phyloP scores from a whole-genome alignment of 2,329 filamentous ascomycete genomes.

The Rosellinia necatrix region DNA sequence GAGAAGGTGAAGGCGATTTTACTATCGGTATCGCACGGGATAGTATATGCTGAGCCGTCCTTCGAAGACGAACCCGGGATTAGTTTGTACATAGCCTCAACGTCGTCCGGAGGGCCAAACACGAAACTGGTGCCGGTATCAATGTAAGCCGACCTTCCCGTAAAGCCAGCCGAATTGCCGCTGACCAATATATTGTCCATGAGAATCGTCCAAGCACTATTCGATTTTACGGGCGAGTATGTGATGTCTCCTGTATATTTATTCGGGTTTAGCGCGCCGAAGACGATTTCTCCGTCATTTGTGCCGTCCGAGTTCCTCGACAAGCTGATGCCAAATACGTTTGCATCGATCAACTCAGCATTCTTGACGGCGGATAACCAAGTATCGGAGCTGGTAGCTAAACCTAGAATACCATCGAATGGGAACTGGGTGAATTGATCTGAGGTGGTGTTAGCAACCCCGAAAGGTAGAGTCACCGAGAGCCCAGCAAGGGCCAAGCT shows the following conservation, averaged over 20 bases:
- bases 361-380: conserved; percentile 67
- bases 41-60: conserved; percentile 65
- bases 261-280: conserved; percentile 70
- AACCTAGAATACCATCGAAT: conserved; percentile 85
- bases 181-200: conserved; percentile 69
- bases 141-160: conserved; percentile 68
- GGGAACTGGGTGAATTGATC: conserved; percentile 77
- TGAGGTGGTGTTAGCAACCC: conserved; percentile 72
- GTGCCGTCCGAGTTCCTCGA: conserved; percentile 67
- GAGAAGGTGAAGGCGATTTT: conserved; percentile 70
- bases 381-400: conserved; percentile 71
- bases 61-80: conserved; percentile 65
- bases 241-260: conserved; percentile 71
- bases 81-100: conserved; percentile 67
- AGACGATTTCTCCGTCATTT: conserved; percentile 76
- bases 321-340: conserved; percentile 73
- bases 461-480: conserved; percentile 68
- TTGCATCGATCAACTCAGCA: conserved; percentile 61
- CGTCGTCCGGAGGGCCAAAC: conserved; percentile 71
- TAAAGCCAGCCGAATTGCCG: conserved; percentile 61
- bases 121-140: conserved; percentile 85
- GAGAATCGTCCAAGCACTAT: conserved; percentile 70
- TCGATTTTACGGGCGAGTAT: conserved; percentile 62
- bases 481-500: conserved; percentile 69
- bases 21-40: conserved; percentile 72